Evolutionary conservation across 2,329 filamentous ascomycete genomes (phyloP).

Genomic region (Gnomoniopsis sp.): DNA sequence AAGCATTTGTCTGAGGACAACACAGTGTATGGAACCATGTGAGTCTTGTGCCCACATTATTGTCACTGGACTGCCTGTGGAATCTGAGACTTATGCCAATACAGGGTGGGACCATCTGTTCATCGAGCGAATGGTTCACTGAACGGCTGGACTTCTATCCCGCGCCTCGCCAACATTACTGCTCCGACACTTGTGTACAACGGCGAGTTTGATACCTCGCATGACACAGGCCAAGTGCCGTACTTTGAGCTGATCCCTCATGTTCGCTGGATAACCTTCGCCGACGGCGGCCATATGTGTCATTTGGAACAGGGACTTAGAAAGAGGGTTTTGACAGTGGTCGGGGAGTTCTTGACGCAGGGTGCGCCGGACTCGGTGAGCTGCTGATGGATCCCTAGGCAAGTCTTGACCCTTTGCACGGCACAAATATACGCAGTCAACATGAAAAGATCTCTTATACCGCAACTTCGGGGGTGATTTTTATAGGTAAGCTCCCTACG

Average conservation of each 20-base stretch:
- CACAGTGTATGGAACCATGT: slow-evolving; percentile 2
- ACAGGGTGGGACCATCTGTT: slow-evolving; percentile 20
- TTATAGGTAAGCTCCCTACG: too few species aligned
- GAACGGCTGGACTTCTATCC: slow-evolving; percentile 19
- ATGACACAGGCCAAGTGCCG: slow-evolving; percentile 17
- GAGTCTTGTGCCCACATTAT: neutral
- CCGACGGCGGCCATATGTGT: neutral
- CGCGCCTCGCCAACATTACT: slow-evolving; percentile 21
- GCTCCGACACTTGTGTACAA: slow-evolving; percentile 24
- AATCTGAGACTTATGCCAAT: too few species aligned
- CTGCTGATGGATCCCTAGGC: too few species aligned
- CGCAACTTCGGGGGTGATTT: too few species aligned
- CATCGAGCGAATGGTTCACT: slow-evolving; percentile 17
- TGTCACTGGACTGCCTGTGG: neutral
- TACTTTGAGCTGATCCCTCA: slow-evolving; percentile 1
- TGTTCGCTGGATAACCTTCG: neutral
- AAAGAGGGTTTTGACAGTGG: neutral
- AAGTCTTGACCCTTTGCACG: too few species aligned
- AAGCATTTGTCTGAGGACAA: slow-evolving; percentile 1
- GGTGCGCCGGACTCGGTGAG: too few species aligned
- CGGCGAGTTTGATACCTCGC: slow-evolving; percentile 25
- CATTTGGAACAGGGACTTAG: neutral
- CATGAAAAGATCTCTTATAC: too few species aligned
- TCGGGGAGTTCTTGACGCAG: neutral
- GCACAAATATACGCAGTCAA: too few species aligned